Conservation (phyloP, 495 filamentous ascomycete species). For the Xylaria venustula region DNA sequence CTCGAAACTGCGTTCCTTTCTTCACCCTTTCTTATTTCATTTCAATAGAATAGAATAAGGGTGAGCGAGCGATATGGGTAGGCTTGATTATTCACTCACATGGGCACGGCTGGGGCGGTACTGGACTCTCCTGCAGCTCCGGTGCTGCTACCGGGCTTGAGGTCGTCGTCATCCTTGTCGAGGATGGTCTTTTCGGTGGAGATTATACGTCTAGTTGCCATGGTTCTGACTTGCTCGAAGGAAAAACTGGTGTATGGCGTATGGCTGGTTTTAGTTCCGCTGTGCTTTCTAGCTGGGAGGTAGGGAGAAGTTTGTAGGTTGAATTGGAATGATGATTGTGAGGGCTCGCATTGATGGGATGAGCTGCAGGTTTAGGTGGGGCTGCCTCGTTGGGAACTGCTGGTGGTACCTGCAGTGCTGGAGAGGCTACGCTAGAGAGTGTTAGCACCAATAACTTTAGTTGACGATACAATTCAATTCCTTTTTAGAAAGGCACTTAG, state of each 20-base stretch:
- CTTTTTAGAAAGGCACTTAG: too few species aligned
- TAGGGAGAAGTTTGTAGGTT: too few species aligned
- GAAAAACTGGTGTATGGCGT: background rate
- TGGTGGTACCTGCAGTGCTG: too few species aligned
- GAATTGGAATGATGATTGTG: background rate
- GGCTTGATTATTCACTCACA: constrained; percentile 59
- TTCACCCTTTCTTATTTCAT: too few species aligned
- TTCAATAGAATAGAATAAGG: too few species aligned
- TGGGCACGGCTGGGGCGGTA: constrained; percentile 68
- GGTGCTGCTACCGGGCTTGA: constrained; percentile 31
- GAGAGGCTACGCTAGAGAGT: too few species aligned
- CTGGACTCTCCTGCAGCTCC: constrained; percentile 42
- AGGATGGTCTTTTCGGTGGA: constrained; percentile 52
- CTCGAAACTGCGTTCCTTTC: too few species aligned
- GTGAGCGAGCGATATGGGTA: too few species aligned
- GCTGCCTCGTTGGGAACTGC: background rate
- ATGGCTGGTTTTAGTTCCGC: background rate
- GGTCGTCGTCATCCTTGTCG: constrained; percentile 50
- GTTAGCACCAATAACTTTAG: too few species aligned
- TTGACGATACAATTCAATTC: too few species aligned
- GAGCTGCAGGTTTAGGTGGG: background rate
- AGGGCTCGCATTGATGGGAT: background rate
- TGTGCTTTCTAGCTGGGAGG: background rate
- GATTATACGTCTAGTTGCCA: constrained; percentile 60
- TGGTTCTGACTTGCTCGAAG: constrained; percentile 25